Conservation (phyloP, 345 rosid species). For the Raphanus raphanistrum region DNA sequence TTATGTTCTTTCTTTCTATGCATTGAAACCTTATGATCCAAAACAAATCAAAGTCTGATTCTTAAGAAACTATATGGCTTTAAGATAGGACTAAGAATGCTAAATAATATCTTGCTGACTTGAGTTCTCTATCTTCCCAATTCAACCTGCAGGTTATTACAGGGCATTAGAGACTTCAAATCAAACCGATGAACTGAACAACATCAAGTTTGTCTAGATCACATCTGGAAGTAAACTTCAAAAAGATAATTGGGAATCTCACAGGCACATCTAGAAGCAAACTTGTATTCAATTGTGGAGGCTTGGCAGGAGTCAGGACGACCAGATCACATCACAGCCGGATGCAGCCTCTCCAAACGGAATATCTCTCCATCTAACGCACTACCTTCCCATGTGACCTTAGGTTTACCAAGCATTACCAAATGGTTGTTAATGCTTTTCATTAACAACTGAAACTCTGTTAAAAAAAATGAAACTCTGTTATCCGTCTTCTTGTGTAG, state of each 20-base stretch:
- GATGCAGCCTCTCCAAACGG: no score
- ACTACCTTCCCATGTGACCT: no score
- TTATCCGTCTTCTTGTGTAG: slow-evolving; percentile 73
- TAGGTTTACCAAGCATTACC: no score
- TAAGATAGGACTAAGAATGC: neutral
- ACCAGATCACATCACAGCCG: slow-evolving; percentile 1
- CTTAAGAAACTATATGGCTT: neutral
- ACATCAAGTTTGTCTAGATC: neutral
- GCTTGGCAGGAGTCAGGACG: slow-evolving; percentile 46
- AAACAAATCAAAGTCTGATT: neutral
- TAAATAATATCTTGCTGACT: slow-evolving; percentile 15
- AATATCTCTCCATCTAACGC: no score
- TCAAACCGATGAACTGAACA: neutral
- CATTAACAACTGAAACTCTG: no score
- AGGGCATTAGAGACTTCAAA: neutral
- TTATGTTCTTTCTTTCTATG: neutral
- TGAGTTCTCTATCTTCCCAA: slow-evolving; percentile 42
- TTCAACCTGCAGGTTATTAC: slow-evolving; percentile 50
- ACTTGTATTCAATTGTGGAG: slow-evolving; percentile 44
- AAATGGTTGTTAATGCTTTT: no score
- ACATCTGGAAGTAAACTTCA: neutral
- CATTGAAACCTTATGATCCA: neutral
- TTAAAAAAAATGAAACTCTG: slow-evolving; percentile 40
- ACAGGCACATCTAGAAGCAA: slow-evolving; percentile 54
- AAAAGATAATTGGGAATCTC: slow-evolving; percentile 24